Evolutionary conservation across 768 basidiomycete genomes (phyloP).

Genomic region (Suillus discolor): DNA sequence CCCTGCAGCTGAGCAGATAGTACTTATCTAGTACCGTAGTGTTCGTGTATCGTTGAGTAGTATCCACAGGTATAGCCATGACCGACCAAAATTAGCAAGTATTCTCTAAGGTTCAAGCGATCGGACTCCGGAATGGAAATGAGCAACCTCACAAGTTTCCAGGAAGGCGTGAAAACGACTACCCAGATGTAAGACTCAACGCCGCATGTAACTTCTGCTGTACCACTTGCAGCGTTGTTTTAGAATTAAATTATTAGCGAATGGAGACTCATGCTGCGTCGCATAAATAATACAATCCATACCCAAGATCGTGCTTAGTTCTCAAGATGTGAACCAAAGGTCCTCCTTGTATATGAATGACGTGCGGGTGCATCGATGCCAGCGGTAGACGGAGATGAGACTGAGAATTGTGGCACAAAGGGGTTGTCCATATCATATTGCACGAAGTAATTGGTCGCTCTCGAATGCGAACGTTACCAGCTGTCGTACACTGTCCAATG

Average conservation of each 20-base stretch:
- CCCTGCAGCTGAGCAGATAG: background rate
- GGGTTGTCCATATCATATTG: background rate
- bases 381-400: background rate
- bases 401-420: background rate
- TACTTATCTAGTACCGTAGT: background rate
- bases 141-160: background rate
- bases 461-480: background rate
- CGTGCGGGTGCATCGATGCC: background rate
- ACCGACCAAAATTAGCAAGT: background rate
- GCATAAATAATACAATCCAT: background rate
- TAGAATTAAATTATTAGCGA: background rate
- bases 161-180: background rate
- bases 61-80: background rate
- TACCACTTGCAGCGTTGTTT: background rate
- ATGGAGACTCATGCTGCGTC: background rate
- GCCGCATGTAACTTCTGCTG: background rate
- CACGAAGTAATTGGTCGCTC: background rate
- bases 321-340: background rate
- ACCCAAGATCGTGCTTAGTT: background rate
- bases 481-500: background rate
- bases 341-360: background rate
- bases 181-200: background rate
- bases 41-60: background rate
- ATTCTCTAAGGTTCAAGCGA: no score
- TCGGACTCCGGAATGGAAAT: background rate